phyloP scores from a whole-genome alignment of 768 basidiomycete species.

The Amanita muscaria region DNA sequence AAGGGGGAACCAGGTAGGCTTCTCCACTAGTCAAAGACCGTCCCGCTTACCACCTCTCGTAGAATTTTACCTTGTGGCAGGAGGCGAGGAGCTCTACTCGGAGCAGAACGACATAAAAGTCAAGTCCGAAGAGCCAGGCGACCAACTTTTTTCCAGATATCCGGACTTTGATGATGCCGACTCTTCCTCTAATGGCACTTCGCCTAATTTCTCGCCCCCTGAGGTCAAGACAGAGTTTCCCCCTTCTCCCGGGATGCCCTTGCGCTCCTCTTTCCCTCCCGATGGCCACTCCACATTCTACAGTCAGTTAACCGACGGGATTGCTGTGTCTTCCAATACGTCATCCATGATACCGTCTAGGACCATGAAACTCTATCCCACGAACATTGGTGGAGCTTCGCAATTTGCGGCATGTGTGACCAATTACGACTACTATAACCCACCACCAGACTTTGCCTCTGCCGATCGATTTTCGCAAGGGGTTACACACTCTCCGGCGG shows the following conservation, averaged over 20 bases:
- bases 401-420: neutral
- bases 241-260: conserved; percentile 32
- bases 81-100: conserved; percentile 63
- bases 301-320: neutral
- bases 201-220: conserved; percentile 38
- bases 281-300: conserved; percentile 13
- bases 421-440: neutral
- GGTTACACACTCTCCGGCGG: neutral
- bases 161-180: conserved; percentile 38
- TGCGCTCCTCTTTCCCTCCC: conserved; percentile 23
- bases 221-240: conserved; percentile 37
- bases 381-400: neutral
- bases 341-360: neutral
- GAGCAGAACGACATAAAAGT: conserved; percentile 36
- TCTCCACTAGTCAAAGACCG: neutral
- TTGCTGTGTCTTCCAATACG: neutral
- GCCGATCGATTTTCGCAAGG: neutral
- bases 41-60: conserved; percentile 8
- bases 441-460: neutral
- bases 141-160: conserved; percentile 32
- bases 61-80: conserved; percentile 77
- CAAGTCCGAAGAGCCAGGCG: conserved; percentile 49
- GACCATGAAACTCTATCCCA: neutral
- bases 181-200: conserved; percentile 28
- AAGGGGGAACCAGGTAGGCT: conserved; percentile 65